Base-by-base conservation (phyloP, 495 filamentous ascomycete species). In the Thermochaetoides thermophila region DNA sequence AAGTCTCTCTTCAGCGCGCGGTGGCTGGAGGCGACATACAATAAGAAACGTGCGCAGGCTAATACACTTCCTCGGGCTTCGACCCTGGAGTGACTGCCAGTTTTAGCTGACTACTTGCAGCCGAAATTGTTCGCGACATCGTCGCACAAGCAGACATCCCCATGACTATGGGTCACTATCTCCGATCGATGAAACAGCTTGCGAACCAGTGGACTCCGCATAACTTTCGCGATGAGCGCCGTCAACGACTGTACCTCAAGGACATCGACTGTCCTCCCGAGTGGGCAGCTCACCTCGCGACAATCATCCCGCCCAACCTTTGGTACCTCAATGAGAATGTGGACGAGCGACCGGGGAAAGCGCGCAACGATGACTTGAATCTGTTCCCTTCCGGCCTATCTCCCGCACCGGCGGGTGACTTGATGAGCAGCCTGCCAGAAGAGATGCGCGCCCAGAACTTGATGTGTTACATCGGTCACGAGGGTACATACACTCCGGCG, bases 391-490 rank as follows among this genome's bases (percentile, higher is more conserved):
- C 73, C 6, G 50, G 49, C 6, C 50, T 41, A 11, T 48, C 55
- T 0, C 37, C 50, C 4, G 59, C 61, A 2, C 48, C 56, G 3
- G 74, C 84, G 3, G 85, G 84, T 5, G 89, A 97, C 45, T 56
- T 97, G 17, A 97, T 97, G 89, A 85, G 83, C 50, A 83, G 77
- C 40, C 68, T 97, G n/a, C 81, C 84, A 0, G 54, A 66, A 9
- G 61, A 74, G 14, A 89, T 92, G 80, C 72, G 84, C 13, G 89
- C 89, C 5, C 78, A 91, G 39, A 97, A 97, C 37, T 65, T 97
- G 48, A 94, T 95, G 87, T 95, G 86, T 57, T 97, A 97, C 49
- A 78, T 95, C 42, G 89, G 89, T 2, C 89, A 95, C 45, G 89
- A 97, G 58, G 89, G 89, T 1, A 97, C 89, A 2, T 97, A 91